Conservation (phyloP, 2,329 filamentous ascomycete genomes). For the Ustulina deusta region DNA sequence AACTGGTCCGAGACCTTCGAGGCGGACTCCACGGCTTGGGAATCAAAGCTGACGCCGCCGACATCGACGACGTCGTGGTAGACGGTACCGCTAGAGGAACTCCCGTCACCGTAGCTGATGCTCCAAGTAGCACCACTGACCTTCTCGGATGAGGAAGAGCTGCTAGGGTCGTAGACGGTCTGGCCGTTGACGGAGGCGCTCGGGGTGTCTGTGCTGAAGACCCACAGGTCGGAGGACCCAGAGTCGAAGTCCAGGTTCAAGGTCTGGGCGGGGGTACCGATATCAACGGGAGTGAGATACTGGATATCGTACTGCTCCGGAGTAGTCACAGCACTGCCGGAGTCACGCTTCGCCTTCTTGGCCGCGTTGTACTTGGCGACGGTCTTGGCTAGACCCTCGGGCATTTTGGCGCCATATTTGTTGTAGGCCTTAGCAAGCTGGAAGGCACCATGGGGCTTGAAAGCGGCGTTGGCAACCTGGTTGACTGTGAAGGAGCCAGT, state of each 20-base stretch:
- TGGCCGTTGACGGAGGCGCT: constrained; percentile 46
- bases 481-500: constrained; percentile 45
- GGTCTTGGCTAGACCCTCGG: constrained; percentile 44
- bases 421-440: constrained; percentile 49
- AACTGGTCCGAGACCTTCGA: constrained; percentile 48
- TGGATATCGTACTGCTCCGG: constrained; percentile 50
- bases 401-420: constrained; percentile 47
- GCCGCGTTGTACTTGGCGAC: constrained; percentile 42
- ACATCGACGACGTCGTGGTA: constrained; percentile 51
- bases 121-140: constrained; percentile 47
- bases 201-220: constrained; percentile 49
- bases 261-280: constrained; percentile 52
- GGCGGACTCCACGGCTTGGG: constrained; percentile 52
- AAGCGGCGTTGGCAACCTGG: constrained; percentile 46
- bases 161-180: constrained; percentile 46
- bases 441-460: constrained; percentile 46
- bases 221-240: constrained; percentile 54
- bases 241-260: constrained; percentile 53
- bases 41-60: constrained; percentile 47
- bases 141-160: constrained; percentile 46
- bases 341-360: constrained; percentile 42
- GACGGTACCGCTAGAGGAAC: constrained; percentile 52
- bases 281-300: constrained; percentile 50
- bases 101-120: constrained; percentile 52
- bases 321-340: constrained; percentile 45